Conservation (phyloP, 2,329 filamentous ascomycete species). For the Colletotrichum cordylinicola region DNA sequence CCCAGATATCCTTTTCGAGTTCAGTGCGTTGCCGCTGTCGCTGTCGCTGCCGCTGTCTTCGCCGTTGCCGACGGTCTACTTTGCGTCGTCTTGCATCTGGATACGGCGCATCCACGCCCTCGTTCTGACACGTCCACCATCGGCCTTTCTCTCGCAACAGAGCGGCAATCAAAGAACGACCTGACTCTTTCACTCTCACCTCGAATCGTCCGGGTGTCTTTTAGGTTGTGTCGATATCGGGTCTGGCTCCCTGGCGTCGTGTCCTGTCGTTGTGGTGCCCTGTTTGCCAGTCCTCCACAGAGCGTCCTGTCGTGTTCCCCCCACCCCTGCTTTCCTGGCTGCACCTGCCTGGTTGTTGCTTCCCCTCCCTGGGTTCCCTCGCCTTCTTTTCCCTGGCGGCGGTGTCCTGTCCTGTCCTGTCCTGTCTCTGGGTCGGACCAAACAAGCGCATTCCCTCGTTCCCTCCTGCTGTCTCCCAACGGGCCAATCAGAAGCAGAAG, state of each 20-base stretch:
- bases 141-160: background rate
- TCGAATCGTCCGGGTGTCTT: conserved; percentile 9
- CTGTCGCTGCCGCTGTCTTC: background rate
- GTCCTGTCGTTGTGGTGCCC: background rate
- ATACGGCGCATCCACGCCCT: background rate
- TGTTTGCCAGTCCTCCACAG: background rate
- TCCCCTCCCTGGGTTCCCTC: conserved; percentile 9
- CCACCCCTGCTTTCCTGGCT: background rate
- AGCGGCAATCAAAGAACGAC: background rate
- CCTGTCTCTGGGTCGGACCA: conserved; percentile 13
- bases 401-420: background rate
- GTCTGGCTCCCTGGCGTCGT: conserved; percentile 1
- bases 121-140: background rate
- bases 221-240: conserved; percentile 1
- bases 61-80: background rate
- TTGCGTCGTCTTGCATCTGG: background rate
- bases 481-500: background rate
- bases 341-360: background rate
- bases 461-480: background rate
- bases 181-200: conserved; percentile 2
- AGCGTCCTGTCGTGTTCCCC: background rate
- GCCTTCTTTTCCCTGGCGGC: conserved; percentile 15
- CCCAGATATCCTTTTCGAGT: background rate
- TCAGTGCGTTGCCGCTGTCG: conserved; percentile 10
- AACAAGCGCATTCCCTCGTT: conserved; percentile 13